Conservation (phyloP, 208 protist genomes). For the Leishmania lainsoni region DNA sequence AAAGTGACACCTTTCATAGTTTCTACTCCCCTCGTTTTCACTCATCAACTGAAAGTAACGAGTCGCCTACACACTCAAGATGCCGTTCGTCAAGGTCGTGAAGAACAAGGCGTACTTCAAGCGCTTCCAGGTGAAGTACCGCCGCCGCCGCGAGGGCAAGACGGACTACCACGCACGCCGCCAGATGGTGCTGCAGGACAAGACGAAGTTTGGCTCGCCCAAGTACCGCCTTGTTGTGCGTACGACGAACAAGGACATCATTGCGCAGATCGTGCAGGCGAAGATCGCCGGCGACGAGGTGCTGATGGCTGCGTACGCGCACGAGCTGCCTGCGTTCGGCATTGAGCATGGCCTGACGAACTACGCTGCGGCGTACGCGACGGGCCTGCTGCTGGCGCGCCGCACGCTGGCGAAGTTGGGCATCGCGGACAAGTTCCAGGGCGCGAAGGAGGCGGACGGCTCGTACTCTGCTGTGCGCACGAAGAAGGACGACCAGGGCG, state of each 20-base stretch:
- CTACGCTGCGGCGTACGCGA: conserved; percentile 97
- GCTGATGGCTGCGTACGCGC: conserved; percentile 95
- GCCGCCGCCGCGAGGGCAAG: conserved; percentile 97
- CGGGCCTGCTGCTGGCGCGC: conserved; percentile 97
- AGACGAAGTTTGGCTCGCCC: conserved; percentile 98
- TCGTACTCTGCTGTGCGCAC: conserved; percentile 77
- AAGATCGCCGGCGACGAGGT: conserved; percentile 96
- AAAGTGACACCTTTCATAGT: neutral
- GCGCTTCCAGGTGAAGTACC: conserved; percentile 98
- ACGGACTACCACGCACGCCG: conserved; percentile 98
- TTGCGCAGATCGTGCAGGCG: conserved; percentile 97
- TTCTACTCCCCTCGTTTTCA: neutral
- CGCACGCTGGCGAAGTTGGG: conserved; percentile 95
- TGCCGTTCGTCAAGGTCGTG: conserved; percentile 91
- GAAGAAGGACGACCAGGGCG: conserved; percentile 80
- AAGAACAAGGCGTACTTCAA: conserved; percentile 98
- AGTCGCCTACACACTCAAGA: conserved; percentile 17
- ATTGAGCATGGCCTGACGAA: conserved; percentile 98
- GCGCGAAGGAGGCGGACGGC: conserved; percentile 91
- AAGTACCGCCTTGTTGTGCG: conserved; percentile 99
- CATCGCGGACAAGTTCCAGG: conserved; percentile 95
- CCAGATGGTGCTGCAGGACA: conserved; percentile 97
- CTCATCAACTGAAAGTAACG: neutral
- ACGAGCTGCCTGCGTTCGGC: conserved; percentile 98
- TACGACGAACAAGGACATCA: conserved; percentile 97